phyloP scores from a whole-genome alignment of 208 protist genomes.

The Sergeia podlipaevii region DNA sequence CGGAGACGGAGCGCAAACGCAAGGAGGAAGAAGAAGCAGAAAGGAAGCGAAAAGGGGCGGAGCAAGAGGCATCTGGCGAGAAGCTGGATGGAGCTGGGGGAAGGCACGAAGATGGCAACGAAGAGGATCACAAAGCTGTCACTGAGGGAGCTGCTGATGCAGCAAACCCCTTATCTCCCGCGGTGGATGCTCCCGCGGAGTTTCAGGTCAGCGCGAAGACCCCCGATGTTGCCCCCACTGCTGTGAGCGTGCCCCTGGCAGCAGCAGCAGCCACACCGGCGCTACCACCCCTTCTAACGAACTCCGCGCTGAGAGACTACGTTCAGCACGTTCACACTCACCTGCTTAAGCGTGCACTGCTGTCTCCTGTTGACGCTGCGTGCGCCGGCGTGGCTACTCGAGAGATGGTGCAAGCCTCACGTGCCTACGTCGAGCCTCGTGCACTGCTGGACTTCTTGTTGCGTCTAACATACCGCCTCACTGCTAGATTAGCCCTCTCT shows the following conservation, averaged over 20 bases:
- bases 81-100: neutral
- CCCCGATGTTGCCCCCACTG: no score
- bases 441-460: conserved; percentile 20
- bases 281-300: neutral
- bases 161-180: neutral
- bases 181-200: neutral
- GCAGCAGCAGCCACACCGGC: no score
- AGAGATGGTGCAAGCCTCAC: conserved; percentile 30
- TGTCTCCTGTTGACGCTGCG: conserved; percentile 55
- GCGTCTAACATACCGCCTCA: conserved; percentile 13
- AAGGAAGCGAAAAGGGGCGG: neutral
- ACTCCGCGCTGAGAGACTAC: conserved; percentile 25
- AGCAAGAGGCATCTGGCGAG: neutral
- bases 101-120: neutral
- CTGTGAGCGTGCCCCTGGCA: no score
- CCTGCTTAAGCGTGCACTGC: conserved; percentile 29
- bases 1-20: neutral
- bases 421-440: conserved; percentile 20
- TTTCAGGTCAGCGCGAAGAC: no score
- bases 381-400: conserved; percentile 29
- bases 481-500: conserved; percentile 10
- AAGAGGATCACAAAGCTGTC: neutral
- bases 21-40: neutral
- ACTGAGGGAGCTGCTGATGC: neutral
- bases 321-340: conserved; percentile 28